These are phyloP conservation scores for Chaetomium olivaceum DNA, from an alignment of 2,329 filamentous ascomycete genomes.

Conservation along the genomic window DNA sequence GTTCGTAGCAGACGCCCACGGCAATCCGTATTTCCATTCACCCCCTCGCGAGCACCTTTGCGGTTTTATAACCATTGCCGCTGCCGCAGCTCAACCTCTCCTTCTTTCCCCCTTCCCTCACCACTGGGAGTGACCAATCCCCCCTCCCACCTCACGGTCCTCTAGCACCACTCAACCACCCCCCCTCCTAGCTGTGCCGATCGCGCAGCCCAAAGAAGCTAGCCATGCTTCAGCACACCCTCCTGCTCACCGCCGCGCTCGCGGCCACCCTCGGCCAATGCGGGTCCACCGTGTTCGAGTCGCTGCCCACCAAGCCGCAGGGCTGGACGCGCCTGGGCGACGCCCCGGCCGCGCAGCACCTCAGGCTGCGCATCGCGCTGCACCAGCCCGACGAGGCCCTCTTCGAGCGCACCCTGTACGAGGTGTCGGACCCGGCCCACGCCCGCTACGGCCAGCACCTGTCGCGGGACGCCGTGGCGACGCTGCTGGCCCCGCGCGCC, in stretches of 20 bases:
- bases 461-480: constrained; percentile 57
- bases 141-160: neutral
- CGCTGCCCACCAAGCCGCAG: constrained; percentile 37
- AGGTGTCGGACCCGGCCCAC: constrained; percentile 61
- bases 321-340: constrained; percentile 42
- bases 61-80: neutral
- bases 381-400: constrained; percentile 43
- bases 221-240: constrained; percentile 7
- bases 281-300: constrained; percentile 27
- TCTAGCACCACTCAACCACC: neutral
- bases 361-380: constrained; percentile 52
- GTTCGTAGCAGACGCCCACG: neutral
- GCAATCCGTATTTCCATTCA: constrained; percentile 4
- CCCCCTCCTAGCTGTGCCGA: neutral
- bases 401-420: constrained; percentile 59
- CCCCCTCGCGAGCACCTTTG: neutral
- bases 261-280: constrained; percentile 21
- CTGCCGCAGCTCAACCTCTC: too few relatives aligned
- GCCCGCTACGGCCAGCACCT: constrained; percentile 61
- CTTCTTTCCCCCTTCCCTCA: neutral
- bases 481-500: constrained; percentile 51
- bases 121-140: neutral
- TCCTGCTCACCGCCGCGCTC: constrained; percentile 13
- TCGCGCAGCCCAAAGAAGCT: neutral
- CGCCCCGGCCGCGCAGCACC: constrained; percentile 40